Conservation (phyloP, 176 grass and related monocot genomes). For the Chloris gayana region DNA sequence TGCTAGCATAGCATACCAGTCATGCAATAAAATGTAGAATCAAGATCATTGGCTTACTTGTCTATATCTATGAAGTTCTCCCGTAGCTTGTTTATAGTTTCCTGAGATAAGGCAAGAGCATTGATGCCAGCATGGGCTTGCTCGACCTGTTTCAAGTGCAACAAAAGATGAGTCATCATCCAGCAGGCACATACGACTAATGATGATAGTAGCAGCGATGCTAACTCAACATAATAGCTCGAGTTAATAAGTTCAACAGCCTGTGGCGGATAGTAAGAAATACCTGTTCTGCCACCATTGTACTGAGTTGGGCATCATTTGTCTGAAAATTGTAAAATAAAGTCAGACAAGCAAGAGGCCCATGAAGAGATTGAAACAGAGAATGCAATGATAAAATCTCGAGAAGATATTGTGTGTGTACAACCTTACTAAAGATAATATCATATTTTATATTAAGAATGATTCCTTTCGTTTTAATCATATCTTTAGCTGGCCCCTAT, state of each 20-base stretch:
- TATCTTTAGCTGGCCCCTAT: no score
- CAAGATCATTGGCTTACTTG: constrained; percentile 63
- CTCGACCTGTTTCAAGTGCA: constrained; percentile 68
- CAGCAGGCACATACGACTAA: constrained; percentile 1
- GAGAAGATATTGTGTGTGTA: no score
- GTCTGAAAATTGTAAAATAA: constrained; percentile 63
- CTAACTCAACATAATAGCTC: constrained; percentile 12
- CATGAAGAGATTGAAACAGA: constrained; percentile 19
- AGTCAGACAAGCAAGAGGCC: constrained; percentile 40
- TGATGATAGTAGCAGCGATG: constrained; percentile 21
- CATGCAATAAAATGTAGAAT: constrained; percentile 7
- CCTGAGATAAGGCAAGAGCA: constrained; percentile 85
- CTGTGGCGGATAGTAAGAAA: constrained; percentile 31
- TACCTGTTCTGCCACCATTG: constrained; percentile 99
- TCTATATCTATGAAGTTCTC: constrained; percentile 96
- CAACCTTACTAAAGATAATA: no score
- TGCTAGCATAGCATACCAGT: constrained; percentile 24
- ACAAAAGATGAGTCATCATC: constrained; percentile 14
- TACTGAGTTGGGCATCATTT: constrained; percentile 98
- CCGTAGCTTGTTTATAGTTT: constrained; percentile 87
- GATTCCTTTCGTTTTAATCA: no score
- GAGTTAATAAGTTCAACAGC: constrained; percentile 22
- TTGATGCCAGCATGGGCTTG: constrained; percentile 90
- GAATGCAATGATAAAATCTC: no score
- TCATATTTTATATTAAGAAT: no score